Percentiles rank a stretch among this genome's conserved stretches.
Evolutionary conservation across 768 basidiomycete genomes (phyloP).

Genomic region (Kondoa subrosea): DNA sequence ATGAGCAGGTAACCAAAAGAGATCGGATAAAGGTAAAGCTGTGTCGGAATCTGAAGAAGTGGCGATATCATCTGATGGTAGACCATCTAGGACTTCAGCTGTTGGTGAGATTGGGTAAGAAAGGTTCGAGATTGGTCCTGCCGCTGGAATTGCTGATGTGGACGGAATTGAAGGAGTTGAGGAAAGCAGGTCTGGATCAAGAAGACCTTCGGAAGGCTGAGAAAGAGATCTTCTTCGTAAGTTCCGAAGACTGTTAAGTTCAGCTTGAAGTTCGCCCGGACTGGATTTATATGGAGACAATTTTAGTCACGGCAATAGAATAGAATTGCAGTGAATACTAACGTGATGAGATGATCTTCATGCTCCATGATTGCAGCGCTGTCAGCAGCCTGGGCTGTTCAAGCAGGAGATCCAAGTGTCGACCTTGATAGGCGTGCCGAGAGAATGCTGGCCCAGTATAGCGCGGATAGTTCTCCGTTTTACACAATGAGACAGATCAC

Average conservation of each 20-base stretch:
- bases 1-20: conserved; percentile 97
- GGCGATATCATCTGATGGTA: conserved; percentile 1
- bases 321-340: background rate
- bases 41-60: conserved; percentile 9
- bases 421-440: no score
- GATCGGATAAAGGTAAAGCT: conserved; percentile 36
- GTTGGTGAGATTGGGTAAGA: conserved; percentile 13
- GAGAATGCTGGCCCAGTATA: no score
- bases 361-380: background rate
- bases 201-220: conserved; percentile 19
- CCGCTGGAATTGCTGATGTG: conserved; percentile 15
- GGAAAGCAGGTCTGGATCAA: conserved; percentile 28
- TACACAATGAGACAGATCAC: no score
- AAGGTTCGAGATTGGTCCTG: conserved; percentile 15
- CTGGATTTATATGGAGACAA: conserved; percentile 8
- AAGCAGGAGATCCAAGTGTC: no score
- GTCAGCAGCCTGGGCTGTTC: no score
- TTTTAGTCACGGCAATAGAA: no score
- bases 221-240: conserved; percentile 25
- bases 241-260: conserved; percentile 17
- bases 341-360: background rate
- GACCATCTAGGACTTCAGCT: background rate
- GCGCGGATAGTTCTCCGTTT: no score
- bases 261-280: conserved; percentile 17
- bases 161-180: conserved; percentile 27